phyloP scores from a whole-genome alignment of 73 alveolate genomes.

The Paramecium bursaria region DNA sequence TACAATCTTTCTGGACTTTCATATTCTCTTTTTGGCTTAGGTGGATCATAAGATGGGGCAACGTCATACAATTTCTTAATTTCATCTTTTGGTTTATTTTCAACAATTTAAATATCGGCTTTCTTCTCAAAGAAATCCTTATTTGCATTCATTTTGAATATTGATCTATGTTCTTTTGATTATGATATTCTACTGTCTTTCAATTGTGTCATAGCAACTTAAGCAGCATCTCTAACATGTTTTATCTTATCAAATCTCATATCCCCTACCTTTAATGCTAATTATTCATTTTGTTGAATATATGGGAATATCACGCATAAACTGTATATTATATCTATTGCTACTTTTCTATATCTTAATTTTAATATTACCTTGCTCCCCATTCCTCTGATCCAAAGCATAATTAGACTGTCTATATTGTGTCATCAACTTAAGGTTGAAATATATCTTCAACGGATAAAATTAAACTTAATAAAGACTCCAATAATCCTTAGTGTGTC shows the following conservation, averaged over 20 bases:
- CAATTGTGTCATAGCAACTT: conserved; percentile 9
- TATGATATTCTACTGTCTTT: neutral
- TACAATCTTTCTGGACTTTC: too few relatives aligned
- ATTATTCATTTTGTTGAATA: neutral
- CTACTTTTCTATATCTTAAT: conserved; percentile 14
- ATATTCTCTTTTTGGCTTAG: too few relatives aligned
- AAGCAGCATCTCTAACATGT: conserved; percentile 70
- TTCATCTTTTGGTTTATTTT: conserved; percentile 50
- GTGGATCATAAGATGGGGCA: too few relatives aligned
- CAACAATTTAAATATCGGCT: conserved; percentile 25
- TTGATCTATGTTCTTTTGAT: conserved; percentile 31
- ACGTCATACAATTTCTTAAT: too few relatives aligned
- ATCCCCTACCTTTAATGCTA: conserved; percentile 15
- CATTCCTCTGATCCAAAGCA: conserved; percentile 52
- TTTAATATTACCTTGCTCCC: conserved; percentile 29
- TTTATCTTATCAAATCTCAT: conserved; percentile 66
- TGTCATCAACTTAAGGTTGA: conserved; percentile 52
- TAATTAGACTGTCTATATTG: neutral
- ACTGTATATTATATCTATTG: conserved; percentile 62
- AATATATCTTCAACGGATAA: conserved; percentile 57
- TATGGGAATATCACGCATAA: conserved; percentile 62
- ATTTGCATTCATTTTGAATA: conserved; percentile 36
- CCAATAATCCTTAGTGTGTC: conserved; percentile 54
- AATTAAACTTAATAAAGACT: conserved; percentile 56
- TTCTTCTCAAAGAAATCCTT: conserved; percentile 31